A percentile compares a stretch with the other conserved stretches of the same genome.
phyloP scores from a whole-genome alignment of 83 land plant genomes.

The Diphasiastrum complanatum region DNA sequence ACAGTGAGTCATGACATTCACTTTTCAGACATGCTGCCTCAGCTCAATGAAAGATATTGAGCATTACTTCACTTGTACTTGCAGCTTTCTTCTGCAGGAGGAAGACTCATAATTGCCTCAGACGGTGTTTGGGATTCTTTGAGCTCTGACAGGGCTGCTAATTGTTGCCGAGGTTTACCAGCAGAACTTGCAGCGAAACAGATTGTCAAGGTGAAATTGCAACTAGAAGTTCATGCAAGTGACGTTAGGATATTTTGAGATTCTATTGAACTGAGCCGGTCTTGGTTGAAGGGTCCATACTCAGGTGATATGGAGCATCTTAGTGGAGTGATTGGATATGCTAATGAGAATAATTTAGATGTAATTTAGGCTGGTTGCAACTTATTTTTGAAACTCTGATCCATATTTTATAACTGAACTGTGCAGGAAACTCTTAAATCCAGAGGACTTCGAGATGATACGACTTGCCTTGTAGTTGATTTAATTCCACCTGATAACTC shows the following conservation, averaged over 20 bases:
- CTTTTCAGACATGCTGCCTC: background rate
- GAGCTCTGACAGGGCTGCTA: constrained; percentile 58
- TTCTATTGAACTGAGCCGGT: no score
- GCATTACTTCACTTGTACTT: constrained; percentile 1
- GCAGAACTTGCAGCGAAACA: constrained; percentile 89
- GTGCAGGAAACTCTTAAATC: constrained; percentile 73
- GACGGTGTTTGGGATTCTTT: constrained; percentile 98
- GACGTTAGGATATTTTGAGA: no score
- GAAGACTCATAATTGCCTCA: constrained; percentile 77
- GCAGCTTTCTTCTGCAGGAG: constrained; percentile 40
- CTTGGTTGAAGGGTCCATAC: no score
- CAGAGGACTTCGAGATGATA: constrained; percentile 89
- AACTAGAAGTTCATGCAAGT: background rate
- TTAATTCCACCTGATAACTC: constrained; percentile 63
- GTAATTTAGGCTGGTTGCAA: no score
- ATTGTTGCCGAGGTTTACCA: constrained; percentile 73
- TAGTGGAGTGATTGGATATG: no score
- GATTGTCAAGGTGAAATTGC: constrained; percentile 68
- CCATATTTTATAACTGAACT: background rate
- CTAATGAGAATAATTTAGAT: no score
- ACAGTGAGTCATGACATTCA: background rate
- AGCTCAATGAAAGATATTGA: background rate
- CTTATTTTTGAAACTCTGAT: constrained; percentile 3
- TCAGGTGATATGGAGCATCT: no score
- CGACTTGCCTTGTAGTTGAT: constrained; percentile 96